Conservation (phyloP, 2,329 filamentous ascomycete genomes). For the Fusarium pseudonygamai region DNA sequence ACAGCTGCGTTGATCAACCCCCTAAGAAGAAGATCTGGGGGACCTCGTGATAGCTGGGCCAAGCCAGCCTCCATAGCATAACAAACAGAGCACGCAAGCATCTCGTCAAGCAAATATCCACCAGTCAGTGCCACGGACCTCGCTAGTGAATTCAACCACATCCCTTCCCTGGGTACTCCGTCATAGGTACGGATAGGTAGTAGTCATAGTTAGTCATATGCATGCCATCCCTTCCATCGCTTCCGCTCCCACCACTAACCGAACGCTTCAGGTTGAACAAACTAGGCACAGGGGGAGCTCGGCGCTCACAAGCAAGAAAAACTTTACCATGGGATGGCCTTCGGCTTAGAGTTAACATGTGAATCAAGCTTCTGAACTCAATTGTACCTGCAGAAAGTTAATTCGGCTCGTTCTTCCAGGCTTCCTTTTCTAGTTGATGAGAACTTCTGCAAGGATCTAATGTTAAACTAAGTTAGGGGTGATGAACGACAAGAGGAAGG, state of each 20-base stretch:
- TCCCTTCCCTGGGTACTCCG: not conserved
- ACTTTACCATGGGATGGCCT: not conserved
- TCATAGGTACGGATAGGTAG: not conserved
- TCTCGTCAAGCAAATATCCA: conserved; percentile 26
- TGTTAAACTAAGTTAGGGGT: conserved; percentile 2
- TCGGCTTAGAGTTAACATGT: not conserved
- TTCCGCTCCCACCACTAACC: not conserved
- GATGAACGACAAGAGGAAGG: conserved; percentile 5
- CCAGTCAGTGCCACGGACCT: conserved; percentile 18
- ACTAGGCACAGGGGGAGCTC: conserved; percentile 1
- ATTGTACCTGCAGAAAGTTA: conserved; percentile 5
- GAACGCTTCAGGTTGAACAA: conserved; percentile 24
- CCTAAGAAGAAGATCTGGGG: conserved; percentile 21
- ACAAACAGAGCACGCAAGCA: conserved; percentile 15
- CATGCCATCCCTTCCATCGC: conserved; percentile 20
- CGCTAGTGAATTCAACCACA: not conserved
- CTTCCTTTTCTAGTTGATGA: not conserved
- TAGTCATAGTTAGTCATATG: conserved; percentile 15
- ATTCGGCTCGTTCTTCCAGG: not conserved
- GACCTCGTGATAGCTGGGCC: conserved; percentile 1
- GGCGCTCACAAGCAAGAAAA: not conserved
- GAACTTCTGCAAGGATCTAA: not conserved
- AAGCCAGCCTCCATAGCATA: not conserved
- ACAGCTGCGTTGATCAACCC: conserved; percentile 8
- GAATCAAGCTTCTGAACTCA: not conserved